Conservation (phyloP, 306 rosid species). For the Quercus robur region DNA sequence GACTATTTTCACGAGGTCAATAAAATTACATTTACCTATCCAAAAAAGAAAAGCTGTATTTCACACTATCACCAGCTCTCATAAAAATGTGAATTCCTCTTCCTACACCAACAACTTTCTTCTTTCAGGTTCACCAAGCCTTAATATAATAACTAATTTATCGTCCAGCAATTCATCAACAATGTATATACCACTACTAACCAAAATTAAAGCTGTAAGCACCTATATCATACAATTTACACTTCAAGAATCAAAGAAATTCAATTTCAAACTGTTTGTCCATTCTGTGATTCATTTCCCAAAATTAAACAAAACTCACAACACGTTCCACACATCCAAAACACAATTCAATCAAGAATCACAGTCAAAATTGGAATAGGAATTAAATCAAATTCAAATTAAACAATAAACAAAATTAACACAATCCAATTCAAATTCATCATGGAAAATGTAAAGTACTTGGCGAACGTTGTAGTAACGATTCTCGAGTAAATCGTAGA, state of each 20-base stretch:
- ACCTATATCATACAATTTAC: background rate
- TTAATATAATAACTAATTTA: background rate
- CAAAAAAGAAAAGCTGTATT: background rate
- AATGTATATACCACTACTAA: background rate
- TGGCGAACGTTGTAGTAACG: conserved; percentile 51
- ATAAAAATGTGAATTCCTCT: background rate
- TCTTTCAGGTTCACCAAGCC: background rate
- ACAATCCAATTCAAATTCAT: background rate
- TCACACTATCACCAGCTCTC: background rate
- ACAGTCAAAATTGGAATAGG: background rate
- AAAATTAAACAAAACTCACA: background rate
- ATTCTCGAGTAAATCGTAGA: conserved; percentile 49
- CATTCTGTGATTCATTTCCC: background rate
- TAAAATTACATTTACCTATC: too few relatives aligned
- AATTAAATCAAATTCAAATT: conserved; percentile 1
- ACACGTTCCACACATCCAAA: background rate
- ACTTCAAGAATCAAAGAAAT: background rate
- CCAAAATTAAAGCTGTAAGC: background rate
- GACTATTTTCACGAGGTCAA: too few relatives aligned
- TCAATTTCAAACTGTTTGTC: background rate
- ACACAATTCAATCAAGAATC: background rate
- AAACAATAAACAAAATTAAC: background rate
- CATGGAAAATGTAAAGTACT: conserved; percentile 27
- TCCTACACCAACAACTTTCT: background rate
- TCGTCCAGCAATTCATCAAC: background rate